phyloP scores from a whole-genome alignment of 306 rosid species.

The Cicer judaicum region DNA sequence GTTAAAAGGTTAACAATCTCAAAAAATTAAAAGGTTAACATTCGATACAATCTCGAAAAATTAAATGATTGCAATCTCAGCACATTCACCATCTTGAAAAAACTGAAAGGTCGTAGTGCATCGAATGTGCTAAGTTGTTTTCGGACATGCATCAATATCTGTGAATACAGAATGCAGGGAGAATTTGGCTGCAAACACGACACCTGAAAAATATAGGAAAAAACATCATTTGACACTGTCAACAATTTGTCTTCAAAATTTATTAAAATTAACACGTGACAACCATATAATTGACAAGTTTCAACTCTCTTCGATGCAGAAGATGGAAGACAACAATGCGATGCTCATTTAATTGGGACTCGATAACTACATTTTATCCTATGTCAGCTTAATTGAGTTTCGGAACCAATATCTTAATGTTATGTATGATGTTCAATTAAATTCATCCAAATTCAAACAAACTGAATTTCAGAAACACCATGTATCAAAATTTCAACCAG shows the following conservation, averaged over 20 bases:
- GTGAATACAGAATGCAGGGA: constrained; percentile 78
- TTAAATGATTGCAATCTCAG: no score
- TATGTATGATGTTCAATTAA: not conserved
- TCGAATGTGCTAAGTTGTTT: constrained; percentile 80
- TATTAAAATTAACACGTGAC: no score
- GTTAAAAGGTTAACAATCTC: constrained; percentile 58
- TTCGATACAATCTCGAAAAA: no score
- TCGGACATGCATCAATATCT: constrained; percentile 87
- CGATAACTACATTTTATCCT: not conserved
- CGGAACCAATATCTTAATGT: not conserved
- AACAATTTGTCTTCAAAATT: not conserved
- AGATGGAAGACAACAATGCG: no score
- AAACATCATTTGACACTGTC: not conserved
- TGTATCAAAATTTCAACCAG: constrained; percentile 2
- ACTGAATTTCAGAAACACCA: not conserved
- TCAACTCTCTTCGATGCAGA: no score
- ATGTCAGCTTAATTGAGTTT: not conserved
- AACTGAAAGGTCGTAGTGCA: constrained; percentile 84
- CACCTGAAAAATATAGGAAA: constrained; percentile 65
- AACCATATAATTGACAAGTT: no score
- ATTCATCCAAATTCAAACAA: constrained; percentile 11
- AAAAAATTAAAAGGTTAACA: constrained; percentile 34
- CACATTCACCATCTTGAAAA: constrained; percentile 66
- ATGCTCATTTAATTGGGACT: no score
- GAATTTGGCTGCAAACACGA: constrained; percentile 73